Evolutionary conservation across 192 early-diverging fungal species (phyloP), one percentile per base, ranked within the genome.

Genomic region (Umbelopsis sp.): DNA sequence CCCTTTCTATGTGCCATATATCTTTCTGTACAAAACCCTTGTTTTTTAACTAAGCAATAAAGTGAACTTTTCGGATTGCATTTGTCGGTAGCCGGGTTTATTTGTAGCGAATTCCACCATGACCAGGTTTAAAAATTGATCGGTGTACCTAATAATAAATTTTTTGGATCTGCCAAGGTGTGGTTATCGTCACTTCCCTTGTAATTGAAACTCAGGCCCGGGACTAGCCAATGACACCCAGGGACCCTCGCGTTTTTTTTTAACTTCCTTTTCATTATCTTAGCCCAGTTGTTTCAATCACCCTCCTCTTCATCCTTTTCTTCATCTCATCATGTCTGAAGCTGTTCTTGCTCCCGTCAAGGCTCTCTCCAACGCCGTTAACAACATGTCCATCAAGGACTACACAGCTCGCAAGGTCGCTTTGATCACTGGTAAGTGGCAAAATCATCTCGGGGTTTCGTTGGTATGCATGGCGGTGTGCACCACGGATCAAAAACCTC

Each of bases 371-470:
- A 58, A 30, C 20, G 21, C 35, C 15, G 23, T 44, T 18, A 58
- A 23, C 41, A 12, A 21, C 18, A 22, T 85, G 67, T 81, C 84
- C 69, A 66, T 83, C 51, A 80, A 86, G 76, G 85, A 88, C 30
- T 88, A 86, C 74, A 80, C 80, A 67, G 75, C 80, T 33, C 80
- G 87, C 67, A 88, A 88, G 69, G 85, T 88, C 47, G 87, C 87
- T 66, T 79, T 88, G 49, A 79, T 88, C 69, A 86, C 87, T 52
- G 87, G 86, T 87, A 84, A 70, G 66, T 68, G 53, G 61, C 25
- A 46, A 46, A 23, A 35, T 22, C 33, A 21, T n/a, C 48, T 46
- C 49, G 61, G 27, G 30, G n/a, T 61, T 49, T 58, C 35, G 25
- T 72, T 46, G n/a, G 46, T 49, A 21, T 49, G 48, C 48, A 21